phyloP scores from a whole-genome alignment of 352 stramenopile genomes.

The Pythium phragmiticola region DNA sequence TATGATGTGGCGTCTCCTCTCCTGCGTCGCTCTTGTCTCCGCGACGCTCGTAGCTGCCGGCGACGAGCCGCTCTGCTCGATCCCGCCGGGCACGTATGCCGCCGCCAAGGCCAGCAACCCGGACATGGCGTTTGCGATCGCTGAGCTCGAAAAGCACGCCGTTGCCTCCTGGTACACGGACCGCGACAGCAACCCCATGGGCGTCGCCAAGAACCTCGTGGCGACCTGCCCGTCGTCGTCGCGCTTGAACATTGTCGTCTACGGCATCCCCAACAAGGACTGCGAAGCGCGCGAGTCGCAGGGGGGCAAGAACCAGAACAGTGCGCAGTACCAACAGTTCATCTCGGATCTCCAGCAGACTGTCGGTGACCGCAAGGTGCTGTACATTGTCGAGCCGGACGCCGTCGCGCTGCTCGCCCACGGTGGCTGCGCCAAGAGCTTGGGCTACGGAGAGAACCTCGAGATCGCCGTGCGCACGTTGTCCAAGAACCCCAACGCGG shows the following conservation, averaged over 20 bases:
- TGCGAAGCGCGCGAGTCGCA: constrained; percentile 50
- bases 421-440: constrained; percentile 37
- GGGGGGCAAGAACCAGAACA: constrained; percentile 34
- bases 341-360: constrained; percentile 36
- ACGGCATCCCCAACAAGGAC: constrained; percentile 77
- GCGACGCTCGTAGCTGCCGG: not conserved
- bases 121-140: constrained; percentile 50
- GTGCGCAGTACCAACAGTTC: constrained; percentile 47
- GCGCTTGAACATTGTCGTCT: constrained; percentile 58
- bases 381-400: constrained; percentile 72
- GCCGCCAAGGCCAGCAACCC: constrained; percentile 48
- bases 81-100: constrained; percentile 48
- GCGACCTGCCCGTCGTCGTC: constrained; percentile 36
- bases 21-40: not conserved
- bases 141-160: constrained; percentile 51
- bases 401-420: constrained; percentile 51
- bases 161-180: constrained; percentile 63
- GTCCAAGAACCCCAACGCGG: constrained; percentile 49
- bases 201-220: constrained; percentile 33
- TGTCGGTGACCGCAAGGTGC: constrained; percentile 53
- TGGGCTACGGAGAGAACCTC: constrained; percentile 52
- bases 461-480: constrained; percentile 40
- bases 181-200: constrained; percentile 37
- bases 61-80: constrained; percentile 51
- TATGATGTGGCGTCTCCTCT: constrained; percentile 10